phyloP scores from a whole-genome alignment of 352 stramenopile genomes.

The Phytopythium vexans region DNA sequence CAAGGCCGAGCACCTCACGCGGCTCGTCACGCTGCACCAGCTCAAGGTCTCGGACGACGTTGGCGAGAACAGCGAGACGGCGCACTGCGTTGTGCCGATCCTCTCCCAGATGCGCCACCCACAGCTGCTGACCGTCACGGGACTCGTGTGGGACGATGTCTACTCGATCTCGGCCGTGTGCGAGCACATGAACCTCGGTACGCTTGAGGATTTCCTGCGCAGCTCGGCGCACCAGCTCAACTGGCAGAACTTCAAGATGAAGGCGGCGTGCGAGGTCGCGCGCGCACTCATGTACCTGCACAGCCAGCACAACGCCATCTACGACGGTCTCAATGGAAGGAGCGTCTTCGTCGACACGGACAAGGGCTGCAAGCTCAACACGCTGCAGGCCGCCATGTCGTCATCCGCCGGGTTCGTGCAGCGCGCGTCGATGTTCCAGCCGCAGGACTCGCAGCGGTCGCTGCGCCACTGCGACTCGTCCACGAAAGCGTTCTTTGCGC shows the following conservation, averaged over 20 bases:
- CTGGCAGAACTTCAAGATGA: constrained; percentile 80
- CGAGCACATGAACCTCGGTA: constrained; percentile 70
- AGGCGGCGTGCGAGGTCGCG: constrained; percentile 60
- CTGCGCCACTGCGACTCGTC: constrained; percentile 24
- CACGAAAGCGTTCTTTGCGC: constrained; percentile 43
- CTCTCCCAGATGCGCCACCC: constrained; percentile 70
- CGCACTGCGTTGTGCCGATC: constrained; percentile 47
- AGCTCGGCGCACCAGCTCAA: constrained; percentile 34
- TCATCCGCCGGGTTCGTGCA: constrained; percentile 14
- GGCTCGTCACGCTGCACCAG: constrained; percentile 53
- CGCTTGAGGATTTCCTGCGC: constrained; percentile 55
- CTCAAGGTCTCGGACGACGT: constrained; percentile 52
- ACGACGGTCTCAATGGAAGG: constrained; percentile 63
- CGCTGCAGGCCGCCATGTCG: constrained; percentile 59
- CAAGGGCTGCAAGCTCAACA: constrained; percentile 81
- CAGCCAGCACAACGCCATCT: constrained; percentile 63
- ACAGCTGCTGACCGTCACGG: constrained; percentile 55
- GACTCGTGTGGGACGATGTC: constrained; percentile 58
- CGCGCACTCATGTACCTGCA: constrained; percentile 76
- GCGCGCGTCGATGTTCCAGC: constrained; percentile 8
- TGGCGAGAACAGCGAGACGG: constrained; percentile 42
- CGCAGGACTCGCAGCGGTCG: constrained; percentile 22
- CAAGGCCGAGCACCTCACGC: constrained; percentile 39
- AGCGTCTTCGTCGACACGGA: constrained; percentile 69
- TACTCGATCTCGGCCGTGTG: constrained; percentile 62